Percentiles rank a stretch among this genome's conserved stretches.
Conservation (phyloP, 2,329 filamentous ascomycete species). For the Myriangium duriaei region DNA sequence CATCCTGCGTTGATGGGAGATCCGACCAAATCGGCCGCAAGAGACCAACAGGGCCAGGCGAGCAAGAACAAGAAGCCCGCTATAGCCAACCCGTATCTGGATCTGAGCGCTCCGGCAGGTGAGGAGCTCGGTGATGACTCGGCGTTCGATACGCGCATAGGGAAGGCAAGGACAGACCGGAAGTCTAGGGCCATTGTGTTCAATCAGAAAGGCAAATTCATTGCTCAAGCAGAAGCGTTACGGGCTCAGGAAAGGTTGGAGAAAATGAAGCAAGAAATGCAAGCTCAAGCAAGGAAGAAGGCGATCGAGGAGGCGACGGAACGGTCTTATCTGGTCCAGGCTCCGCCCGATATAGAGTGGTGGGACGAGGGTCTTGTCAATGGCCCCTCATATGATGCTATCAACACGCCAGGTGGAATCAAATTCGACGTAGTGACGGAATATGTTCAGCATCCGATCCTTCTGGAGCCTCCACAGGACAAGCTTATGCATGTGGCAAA, state of each 20-base stretch:
- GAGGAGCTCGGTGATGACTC: conserved; percentile 55
- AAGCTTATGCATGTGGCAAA: conserved; percentile 67
- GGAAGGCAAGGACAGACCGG: conserved; percentile 46
- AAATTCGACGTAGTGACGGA: conserved; percentile 58
- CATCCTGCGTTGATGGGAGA: conserved; percentile 59
- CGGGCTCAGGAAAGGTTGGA: conserved; percentile 80
- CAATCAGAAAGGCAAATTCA: conserved; percentile 95
- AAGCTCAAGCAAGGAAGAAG: conserved; percentile 74
- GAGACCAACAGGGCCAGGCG: conserved; percentile 29
- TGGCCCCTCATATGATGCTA: conserved; percentile 53
- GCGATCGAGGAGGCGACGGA: conserved; percentile 91
- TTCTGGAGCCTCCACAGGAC: conserved; percentile 83
- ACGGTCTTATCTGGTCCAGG: conserved; percentile 74
- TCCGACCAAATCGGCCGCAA: conserved; percentile 13
- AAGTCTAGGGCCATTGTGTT: conserved; percentile 70
- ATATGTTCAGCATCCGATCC: conserved; percentile 86
- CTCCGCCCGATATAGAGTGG: conserved; percentile 86
- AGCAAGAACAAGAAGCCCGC: conserved; percentile 29
- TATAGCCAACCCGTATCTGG: conserved; percentile 26
- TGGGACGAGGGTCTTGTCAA: conserved; percentile 88
- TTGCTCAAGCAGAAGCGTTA: conserved; percentile 81
- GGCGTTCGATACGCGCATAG: conserved; percentile 63
- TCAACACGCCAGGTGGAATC: conserved; percentile 37
- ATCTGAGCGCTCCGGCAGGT: conserved; percentile 22
- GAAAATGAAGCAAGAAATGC: conserved; percentile 88